These are phyloP conservation scores for Scalesia atractyloides DNA, from an alignment of 129 eudicot species.

Conservation along the genomic window DNA sequence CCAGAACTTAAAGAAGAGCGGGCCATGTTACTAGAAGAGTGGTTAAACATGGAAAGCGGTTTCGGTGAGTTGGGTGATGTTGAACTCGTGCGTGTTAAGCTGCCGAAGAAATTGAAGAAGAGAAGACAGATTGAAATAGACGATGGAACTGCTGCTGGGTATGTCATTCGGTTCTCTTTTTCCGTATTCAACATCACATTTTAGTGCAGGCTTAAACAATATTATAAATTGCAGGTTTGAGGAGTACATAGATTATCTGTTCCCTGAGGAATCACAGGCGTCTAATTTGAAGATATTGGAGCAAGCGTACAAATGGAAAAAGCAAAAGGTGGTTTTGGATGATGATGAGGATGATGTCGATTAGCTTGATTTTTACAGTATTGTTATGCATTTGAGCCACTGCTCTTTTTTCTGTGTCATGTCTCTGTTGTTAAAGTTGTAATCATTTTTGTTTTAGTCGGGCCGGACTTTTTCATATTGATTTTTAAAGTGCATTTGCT, in stretches of 20 bases:
- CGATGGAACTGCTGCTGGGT: constrained; percentile 87
- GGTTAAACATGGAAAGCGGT: constrained; percentile 69
- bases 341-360: constrained; percentile 22
- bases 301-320: constrained; percentile 87
- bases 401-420: constrained; percentile 9
- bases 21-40: constrained; percentile 88
- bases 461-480: not conserved
- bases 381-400: not conserved
- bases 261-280: constrained; percentile 85
- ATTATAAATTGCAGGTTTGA: constrained; percentile 54
- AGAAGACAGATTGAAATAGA: constrained; percentile 67
- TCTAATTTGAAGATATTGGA: constrained; percentile 71
- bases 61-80: constrained; percentile 80
- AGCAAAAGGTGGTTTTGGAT: constrained; percentile 53
- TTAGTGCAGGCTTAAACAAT: not conserved
- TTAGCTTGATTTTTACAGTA: not conserved
- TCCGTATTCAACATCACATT: not conserved
- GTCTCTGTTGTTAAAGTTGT: not conserved
- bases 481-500: too few species aligned
- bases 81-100: constrained; percentile 55
- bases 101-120: constrained; percentile 88
- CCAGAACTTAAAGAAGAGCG: constrained; percentile 86
- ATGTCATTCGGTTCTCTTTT: constrained; percentile 33
- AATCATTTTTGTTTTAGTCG: not conserved
- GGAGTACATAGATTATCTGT: constrained; percentile 87